phyloP scores from a whole-genome alignment of 176 grass and related monocot species.

The Oryza coarctata region DNA sequence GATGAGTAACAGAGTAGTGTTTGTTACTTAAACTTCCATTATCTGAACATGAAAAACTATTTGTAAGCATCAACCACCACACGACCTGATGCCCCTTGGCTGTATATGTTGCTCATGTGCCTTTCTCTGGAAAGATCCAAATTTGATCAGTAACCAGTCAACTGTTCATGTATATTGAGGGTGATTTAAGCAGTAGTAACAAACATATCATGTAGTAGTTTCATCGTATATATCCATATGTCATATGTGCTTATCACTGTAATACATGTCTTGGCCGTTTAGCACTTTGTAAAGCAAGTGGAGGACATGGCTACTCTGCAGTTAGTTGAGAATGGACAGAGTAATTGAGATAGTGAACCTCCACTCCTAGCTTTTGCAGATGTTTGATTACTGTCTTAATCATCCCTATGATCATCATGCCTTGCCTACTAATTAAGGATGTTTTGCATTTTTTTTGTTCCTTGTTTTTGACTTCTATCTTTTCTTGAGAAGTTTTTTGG shows the following conservation, averaged over 20 bases:
- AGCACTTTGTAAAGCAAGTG: slow-evolving; percentile 8
- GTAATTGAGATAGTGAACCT: slow-evolving; percentile 32
- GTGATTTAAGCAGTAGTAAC: neutral
- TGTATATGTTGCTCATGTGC: neutral
- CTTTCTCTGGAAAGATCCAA: neutral
- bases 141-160: neutral
- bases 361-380: neutral
- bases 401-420: neutral
- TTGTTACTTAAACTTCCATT: neutral
- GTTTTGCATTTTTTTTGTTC: neutral
- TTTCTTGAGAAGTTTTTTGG: neutral
- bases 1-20: neutral
- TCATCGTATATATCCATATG: neutral
- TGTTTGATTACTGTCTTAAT: neutral
- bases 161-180: neutral
- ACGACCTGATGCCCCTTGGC: too few species aligned
- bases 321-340: neutral
- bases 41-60: too few species aligned
- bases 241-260: slow-evolving; percentile 13
- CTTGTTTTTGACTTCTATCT: neutral
- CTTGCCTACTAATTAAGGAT: neutral
- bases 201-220: neutral
- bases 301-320: slow-evolving; percentile 30
- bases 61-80: neutral
- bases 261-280: neutral